Evolutionary conservation across 2,329 filamentous ascomycete genomes (phyloP), one percentile per base, ranked within the genome.

Genomic region (Aspergillus amoenus): DNA sequence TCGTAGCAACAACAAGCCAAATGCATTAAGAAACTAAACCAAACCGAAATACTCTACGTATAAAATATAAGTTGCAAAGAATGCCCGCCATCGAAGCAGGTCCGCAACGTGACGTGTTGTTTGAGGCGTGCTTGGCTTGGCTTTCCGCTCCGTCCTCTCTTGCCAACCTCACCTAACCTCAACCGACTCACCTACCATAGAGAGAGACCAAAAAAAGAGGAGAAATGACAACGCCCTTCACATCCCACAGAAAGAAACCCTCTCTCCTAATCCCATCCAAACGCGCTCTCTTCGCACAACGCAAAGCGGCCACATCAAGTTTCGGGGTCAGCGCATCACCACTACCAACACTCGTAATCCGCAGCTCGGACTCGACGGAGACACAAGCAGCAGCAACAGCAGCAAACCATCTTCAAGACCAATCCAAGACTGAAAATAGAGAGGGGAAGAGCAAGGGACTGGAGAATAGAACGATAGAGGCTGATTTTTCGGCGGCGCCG

Each of bases 401-500:
- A 30, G 27, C 27, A 30, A 4, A 30, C 9, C 27, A 30, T 11
- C 9, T 30, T 9, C 27, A 30, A 9, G 27, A 34, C 21, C 12
- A 43, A 24, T 9, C 15, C 11, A 11, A 22, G 13, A 7, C 15
- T 7, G 7, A 22, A 13, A 48, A 21, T 21, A 15, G 9, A 15
- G 18, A 39, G 7, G 17, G 43, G 24, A 32, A 21, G 34, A 52
- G 21, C n/a, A 11, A 30, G 27, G 27, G 27, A 11, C 27, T 11
- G 27, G 4, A 27, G 24, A 18, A 45, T 4, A 42, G 13, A 37
- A 44, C 40, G 22, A 37, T 50, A 2, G 56, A 58, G 45, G 51
- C 44, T 39, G 46, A 75, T 46, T 72, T 74, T 15, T 70, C 69
- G 22, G 55, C 57, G 7, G 57, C 67, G 18, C 65, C 72, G 34